phyloP scores from a whole-genome alignment of 2,329 filamentous ascomycete genomes.

The Aspergillus uvarum region DNA sequence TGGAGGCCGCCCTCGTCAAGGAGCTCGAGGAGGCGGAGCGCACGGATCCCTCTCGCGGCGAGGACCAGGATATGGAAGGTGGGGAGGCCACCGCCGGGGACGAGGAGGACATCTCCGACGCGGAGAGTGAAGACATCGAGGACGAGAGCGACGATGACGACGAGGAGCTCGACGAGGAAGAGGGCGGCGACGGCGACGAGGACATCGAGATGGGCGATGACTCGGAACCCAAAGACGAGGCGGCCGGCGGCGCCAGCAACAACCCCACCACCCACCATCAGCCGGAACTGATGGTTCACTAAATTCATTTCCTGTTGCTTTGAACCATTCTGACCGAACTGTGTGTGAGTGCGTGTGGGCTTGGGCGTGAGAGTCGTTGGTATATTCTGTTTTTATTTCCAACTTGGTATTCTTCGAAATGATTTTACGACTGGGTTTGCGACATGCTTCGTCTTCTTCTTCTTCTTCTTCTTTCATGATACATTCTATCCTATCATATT shows the following conservation, averaged over 20 bases:
- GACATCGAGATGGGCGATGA: constrained; percentile 61
- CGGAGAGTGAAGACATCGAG: constrained; percentile 75
- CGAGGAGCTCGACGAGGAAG: constrained; percentile 65
- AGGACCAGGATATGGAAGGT: constrained; percentile 75
- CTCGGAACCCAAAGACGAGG: constrained; percentile 42
- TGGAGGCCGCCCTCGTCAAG: constrained; percentile 61
- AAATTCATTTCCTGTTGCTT: constrained; percentile 5
- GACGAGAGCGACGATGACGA: constrained; percentile 73
- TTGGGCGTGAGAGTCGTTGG: not conserved
- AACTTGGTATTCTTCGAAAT: constrained; percentile 22
- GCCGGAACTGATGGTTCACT: constrained; percentile 51
- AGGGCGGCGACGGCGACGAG: constrained; percentile 58
- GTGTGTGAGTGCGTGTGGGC: not conserved
- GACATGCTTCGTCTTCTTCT: constrained; percentile 19
- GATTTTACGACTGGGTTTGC: constrained; percentile 32
- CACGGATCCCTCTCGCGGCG: constrained; percentile 39
- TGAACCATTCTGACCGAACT: too few species aligned
- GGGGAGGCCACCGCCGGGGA: constrained; percentile 57
- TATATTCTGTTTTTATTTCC: constrained; percentile 2
- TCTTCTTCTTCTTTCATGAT: constrained; percentile 16
- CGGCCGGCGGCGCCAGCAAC: constrained; percentile 15
- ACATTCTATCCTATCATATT: constrained; percentile 13
- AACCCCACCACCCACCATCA: constrained; percentile 38
- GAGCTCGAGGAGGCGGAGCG: constrained; percentile 52
- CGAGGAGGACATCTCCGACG: constrained; percentile 71